Evolutionary conservation across 176 grass and related monocot species (phyloP).

Genomic region (Oryza punctata): DNA sequence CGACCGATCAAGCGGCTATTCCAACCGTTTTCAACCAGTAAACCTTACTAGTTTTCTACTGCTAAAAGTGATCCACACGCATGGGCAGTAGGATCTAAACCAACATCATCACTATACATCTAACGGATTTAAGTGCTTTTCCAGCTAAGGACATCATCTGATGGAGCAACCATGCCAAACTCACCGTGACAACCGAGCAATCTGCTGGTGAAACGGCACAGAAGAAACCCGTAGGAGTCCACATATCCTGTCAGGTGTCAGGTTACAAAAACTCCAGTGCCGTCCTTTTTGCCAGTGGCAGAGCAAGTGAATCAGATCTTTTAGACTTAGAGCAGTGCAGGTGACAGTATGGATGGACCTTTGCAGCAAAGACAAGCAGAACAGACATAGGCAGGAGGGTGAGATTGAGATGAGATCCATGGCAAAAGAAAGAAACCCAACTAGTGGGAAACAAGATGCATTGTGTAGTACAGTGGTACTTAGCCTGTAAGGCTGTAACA

Average conservation of each 20-base stretch:
- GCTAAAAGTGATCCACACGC: no score
- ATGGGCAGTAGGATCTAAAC: no score
- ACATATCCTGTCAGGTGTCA: background rate
- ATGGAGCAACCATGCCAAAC: no score
- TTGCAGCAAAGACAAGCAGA: slow-evolving; percentile 16
- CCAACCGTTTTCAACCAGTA: no score
- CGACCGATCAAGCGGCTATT: no score
- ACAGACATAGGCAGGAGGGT: background rate
- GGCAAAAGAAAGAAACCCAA: slow-evolving; percentile 14
- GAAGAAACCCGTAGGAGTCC: no score
- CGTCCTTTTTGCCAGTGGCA: background rate
- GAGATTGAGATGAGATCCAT: background rate
- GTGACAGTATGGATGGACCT: background rate
- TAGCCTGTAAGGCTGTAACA: slow-evolving; percentile 40
- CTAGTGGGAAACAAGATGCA: background rate
- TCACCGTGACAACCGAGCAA: background rate
- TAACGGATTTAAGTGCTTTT: no score
- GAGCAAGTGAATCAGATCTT: background rate
- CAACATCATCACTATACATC: no score
- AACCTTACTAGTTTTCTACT: no score
- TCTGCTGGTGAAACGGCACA: background rate
- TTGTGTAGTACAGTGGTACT: background rate
- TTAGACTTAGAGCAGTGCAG: background rate
- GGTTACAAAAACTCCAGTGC: background rate
- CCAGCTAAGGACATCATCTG: no score